These are phyloP conservation scores for Boletus mariae DNA, from an alignment of 1,284 basidiomycete genomes.

Conservation along the genomic window DNA sequence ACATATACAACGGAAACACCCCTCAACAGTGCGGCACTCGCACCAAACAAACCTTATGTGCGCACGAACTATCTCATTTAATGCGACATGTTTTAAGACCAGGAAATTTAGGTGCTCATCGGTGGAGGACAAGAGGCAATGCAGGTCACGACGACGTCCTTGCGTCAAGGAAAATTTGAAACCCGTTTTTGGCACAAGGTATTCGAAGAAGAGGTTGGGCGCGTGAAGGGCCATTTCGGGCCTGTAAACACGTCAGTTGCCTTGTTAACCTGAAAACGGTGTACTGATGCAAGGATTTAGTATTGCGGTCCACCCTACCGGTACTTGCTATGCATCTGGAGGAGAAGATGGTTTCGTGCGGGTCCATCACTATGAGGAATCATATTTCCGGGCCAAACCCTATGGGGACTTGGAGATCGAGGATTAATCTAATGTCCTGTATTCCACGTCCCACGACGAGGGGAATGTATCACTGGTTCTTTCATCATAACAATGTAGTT, in stretches of 20 bases:
- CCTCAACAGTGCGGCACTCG: conserved; percentile 89
- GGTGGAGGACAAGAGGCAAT: conserved; percentile 99
- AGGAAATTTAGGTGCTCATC: conserved; percentile 64
- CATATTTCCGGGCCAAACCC: conserved; percentile 84
- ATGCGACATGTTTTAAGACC: neutral
- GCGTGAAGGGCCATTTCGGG: conserved; percentile 96
- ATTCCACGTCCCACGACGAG: too few relatives aligned
- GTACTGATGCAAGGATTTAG: conserved; percentile 35
- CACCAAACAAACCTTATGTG: conserved; percentile 84
- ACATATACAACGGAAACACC: conserved; percentile 93
- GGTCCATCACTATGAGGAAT: conserved; percentile 89
- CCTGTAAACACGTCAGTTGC: conserved; percentile 89
- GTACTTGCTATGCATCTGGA: conserved; percentile 89
- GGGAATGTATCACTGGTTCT: neutral
- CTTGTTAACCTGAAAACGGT: conserved; percentile 1
- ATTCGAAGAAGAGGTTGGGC: conserved; percentile 96
- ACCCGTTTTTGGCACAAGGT: conserved; percentile 98
- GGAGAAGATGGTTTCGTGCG: conserved; percentile 96
- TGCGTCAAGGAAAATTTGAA: conserved; percentile 96
- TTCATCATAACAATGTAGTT: neutral
- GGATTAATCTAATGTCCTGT: conserved; percentile 16
- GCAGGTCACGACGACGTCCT: conserved; percentile 93
- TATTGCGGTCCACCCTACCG: conserved; percentile 89
- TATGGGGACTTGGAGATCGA: conserved; percentile 85
- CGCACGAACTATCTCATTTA: conserved; percentile 17